Base-by-base conservation (phyloP, 805 yeast species). In the Starmerella khaoyaiensis region DNA sequence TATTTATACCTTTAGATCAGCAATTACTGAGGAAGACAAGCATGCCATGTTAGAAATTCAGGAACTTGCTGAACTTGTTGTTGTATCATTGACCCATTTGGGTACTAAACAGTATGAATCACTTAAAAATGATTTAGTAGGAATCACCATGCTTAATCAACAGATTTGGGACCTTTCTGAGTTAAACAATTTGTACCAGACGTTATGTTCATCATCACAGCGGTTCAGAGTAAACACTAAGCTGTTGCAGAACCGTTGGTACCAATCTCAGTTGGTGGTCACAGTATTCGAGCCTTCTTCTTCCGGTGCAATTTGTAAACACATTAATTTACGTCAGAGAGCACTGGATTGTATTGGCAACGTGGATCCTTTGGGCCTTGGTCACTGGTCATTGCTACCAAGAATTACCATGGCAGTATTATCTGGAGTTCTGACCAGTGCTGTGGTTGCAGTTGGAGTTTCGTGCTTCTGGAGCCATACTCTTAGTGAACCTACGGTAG, bases 331-430 rank as follows among this genome's bases (percentile, higher is more conserved):
- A 28, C 37, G 45, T 15, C 4, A 26, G 18, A 31, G 23, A 20
- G 31, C 42, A 12, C 33, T 49, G 28, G 34, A 31, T 17, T 43
- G 48, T 14, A 49, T 49, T 19, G 46, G 41, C 16, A 46, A 44
- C 36, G 34, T 49, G 15, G 53, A 49, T 27, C 53, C 53, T 15
- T 39, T 49, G n/a, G 44, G 47, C 15, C 35, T 49, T 10, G 36
- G 42, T 14, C 31, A 37, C 7, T 47, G 49, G 49, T 33, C 39
- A 15, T 22, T 39, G 4, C 29, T 42, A 19, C 39, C 45, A 12
- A 21, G 35, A 17, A 20, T 35, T 8, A 21, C 33, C 12, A 39
- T 22, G 24, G 8, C 22, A 8, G 26, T 31, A n/a, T 5, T 18
- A 12, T 17, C 37, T 33, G 36, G 41, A 16, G 22, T 35, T 16